These are phyloP conservation scores for Phytophthora pistaciae DNA, from an alignment of 352 stramenopile genomes.

Conservation along the genomic window DNA sequence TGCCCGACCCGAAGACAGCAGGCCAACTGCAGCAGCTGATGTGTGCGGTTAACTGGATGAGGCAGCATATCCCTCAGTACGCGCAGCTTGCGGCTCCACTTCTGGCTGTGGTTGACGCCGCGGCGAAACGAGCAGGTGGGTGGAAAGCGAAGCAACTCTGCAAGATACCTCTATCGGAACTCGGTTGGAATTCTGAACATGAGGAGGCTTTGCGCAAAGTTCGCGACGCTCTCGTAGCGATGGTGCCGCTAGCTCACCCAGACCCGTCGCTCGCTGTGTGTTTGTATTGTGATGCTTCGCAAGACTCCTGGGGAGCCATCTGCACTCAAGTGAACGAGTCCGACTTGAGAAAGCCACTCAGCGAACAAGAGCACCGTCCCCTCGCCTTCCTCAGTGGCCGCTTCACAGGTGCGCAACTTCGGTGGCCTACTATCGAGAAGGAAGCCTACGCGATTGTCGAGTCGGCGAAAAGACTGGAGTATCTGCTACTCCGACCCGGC, in stretches of 20 bases:
- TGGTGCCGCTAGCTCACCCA: constrained; percentile 10
- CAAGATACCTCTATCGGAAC: neutral
- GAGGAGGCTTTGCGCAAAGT: neutral
- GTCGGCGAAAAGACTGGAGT: constrained; percentile 11
- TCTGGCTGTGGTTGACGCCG: neutral
- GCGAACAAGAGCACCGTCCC: constrained; percentile 6
- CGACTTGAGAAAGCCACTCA: constrained; percentile 1
- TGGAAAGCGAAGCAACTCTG: constrained; percentile 9
- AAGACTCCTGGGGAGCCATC: constrained; percentile 7
- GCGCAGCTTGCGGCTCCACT: neutral
- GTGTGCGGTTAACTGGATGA: constrained; percentile 22
- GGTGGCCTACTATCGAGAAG: constrained; percentile 34
- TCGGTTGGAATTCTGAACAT: constrained; percentile 4
- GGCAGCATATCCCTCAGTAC: constrained; percentile 8
- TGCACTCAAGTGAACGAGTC: neutral
- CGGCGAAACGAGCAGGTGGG: neutral
- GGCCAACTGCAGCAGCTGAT: constrained; percentile 13
- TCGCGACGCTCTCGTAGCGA: neutral
- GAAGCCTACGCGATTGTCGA: constrained; percentile 23
- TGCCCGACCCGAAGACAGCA: constrained; percentile 7
- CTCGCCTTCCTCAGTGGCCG: constrained; percentile 13
- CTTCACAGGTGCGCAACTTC: constrained; percentile 2
- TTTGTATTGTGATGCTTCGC: constrained; percentile 13
- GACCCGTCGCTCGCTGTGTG: neutral
- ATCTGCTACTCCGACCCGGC: constrained; percentile 22